phyloP scores from a whole-genome alignment of 2,329 filamentous ascomycete genomes.

The Aspergillus fischeri region DNA sequence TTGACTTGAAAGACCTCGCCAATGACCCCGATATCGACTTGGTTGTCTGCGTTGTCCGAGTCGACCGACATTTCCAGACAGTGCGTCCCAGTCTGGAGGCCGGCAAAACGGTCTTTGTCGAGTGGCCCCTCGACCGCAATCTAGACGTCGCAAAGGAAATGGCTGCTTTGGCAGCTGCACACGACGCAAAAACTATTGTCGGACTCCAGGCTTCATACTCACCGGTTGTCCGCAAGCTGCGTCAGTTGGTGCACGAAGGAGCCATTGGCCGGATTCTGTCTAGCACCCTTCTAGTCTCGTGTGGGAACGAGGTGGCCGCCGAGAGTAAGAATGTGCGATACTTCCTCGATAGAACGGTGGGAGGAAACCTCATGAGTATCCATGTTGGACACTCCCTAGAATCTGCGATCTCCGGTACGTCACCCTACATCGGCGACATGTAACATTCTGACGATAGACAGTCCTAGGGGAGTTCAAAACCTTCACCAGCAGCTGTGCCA shows the following conservation, averaged over 20 bases:
- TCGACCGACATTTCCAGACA: slow-evolving; percentile 50
- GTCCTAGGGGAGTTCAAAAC: slow-evolving; percentile 1
- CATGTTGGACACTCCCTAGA: slow-evolving; percentile 8
- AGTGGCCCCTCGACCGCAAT: slow-evolving; percentile 56
- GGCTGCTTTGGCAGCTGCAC: slow-evolving; percentile 28
- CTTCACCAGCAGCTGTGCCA: neutral
- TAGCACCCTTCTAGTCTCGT: slow-evolving; percentile 41
- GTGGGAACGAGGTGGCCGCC: slow-evolving; percentile 12
- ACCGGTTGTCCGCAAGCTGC: slow-evolving; percentile 44
- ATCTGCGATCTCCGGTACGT: slow-evolving; percentile 1
- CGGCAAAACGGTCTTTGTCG: slow-evolving; percentile 53
- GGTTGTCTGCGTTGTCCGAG: slow-evolving; percentile 49
- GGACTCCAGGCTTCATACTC: slow-evolving; percentile 50
- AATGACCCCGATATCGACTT: slow-evolving; percentile 51
- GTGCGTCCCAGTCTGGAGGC: slow-evolving; percentile 47
- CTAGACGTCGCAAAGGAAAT: slow-evolving; percentile 41
- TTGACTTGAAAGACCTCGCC: slow-evolving; percentile 36
- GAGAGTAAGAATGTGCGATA: slow-evolving; percentile 10
- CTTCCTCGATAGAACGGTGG: slow-evolving; percentile 9
- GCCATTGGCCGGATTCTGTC: slow-evolving; percentile 53
- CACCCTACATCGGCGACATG: neutral
- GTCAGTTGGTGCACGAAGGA: slow-evolving; percentile 42
- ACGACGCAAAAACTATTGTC: slow-evolving; percentile 42
- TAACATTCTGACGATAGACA: neutral
- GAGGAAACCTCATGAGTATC: slow-evolving; percentile 8